Evolutionary conservation across 345 rosid genomes (phyloP).

Genomic region (Eucalyptus paniculata): DNA sequence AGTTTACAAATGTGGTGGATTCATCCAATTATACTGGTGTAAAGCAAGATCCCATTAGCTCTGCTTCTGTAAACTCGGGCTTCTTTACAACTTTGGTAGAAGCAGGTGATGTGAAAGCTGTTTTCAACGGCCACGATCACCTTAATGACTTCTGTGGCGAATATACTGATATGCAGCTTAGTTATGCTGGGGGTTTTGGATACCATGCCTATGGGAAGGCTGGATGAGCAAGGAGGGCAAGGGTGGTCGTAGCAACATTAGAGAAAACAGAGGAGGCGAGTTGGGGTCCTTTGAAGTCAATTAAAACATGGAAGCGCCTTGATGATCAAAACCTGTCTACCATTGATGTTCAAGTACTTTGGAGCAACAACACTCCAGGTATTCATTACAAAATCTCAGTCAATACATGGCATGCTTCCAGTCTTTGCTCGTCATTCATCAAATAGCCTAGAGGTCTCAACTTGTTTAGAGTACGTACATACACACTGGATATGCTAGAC

Average conservation of each 20-base stretch:
- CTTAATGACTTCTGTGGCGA: slow-evolving; percentile 73
- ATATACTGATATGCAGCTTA: slow-evolving; percentile 54
- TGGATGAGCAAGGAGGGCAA: slow-evolving; percentile 78
- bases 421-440: background rate
- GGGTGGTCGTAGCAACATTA: slow-evolving; percentile 60
- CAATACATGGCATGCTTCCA: background rate
- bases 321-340: slow-evolving; percentile 55
- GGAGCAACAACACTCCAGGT: slow-evolving; percentile 54
- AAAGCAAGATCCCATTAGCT: slow-evolving; percentile 55
- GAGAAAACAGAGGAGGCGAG: slow-evolving; percentile 38
- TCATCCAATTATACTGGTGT: slow-evolving; percentile 53
- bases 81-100: slow-evolving; percentile 70
- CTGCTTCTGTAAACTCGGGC: slow-evolving; percentile 70
- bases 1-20: slow-evolving; percentile 40
- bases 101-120: slow-evolving; percentile 81
- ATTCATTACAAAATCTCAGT: background rate
- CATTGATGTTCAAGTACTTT: slow-evolving; percentile 55
- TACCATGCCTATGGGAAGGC: slow-evolving; percentile 93
- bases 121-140: slow-evolving; percentile 87
- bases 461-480: background rate
- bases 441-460: background rate
- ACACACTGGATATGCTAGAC: background rate
- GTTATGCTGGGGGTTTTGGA: slow-evolving; percentile 92
- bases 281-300: slow-evolving; percentile 69
- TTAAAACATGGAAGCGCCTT: slow-evolving; percentile 88